These are phyloP conservation scores for Elsinoe perseae DNA, from an alignment of 2,329 filamentous ascomycete genomes.

Conservation along the genomic window DNA sequence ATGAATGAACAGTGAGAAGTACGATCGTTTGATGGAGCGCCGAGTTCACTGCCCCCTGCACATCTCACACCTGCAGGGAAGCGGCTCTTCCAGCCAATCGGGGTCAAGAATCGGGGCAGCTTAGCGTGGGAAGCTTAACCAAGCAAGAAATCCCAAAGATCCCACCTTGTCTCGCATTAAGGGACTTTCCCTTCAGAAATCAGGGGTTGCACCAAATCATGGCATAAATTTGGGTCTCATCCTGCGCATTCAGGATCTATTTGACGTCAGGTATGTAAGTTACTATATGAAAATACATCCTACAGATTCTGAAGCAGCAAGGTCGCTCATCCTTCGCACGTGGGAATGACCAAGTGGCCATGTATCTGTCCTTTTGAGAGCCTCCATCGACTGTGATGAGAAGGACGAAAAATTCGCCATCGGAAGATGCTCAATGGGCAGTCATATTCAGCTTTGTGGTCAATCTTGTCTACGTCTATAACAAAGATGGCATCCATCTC, in stretches of 20 bases:
- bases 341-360: slow-evolving; percentile 3
- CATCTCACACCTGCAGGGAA: slow-evolving; percentile 13
- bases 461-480: too few species aligned
- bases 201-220: not conserved
- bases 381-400: not conserved
- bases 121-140: slow-evolving; percentile 12
- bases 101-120: not conserved
- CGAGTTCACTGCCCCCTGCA: slow-evolving; percentile 13
- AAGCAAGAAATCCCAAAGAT: not conserved
- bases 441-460: too few species aligned
- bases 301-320: not conserved
- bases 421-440: too few species aligned
- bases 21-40: not conserved
- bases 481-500: too few species aligned
- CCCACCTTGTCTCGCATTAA: not conserved
- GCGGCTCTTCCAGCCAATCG: slow-evolving; percentile 1
- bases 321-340: not conserved
- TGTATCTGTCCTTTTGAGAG: not conserved
- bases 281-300: not conserved
- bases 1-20: slow-evolving; percentile 5
- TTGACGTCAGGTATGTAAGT: not conserved
- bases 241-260: not conserved
- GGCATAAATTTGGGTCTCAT: slow-evolving; percentile 8
- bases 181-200: not conserved
- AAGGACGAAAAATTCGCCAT: too few species aligned